Evolutionary conservation across 768 basidiomycete genomes (phyloP).

Genomic region (Russula griseocarnosa): DNA sequence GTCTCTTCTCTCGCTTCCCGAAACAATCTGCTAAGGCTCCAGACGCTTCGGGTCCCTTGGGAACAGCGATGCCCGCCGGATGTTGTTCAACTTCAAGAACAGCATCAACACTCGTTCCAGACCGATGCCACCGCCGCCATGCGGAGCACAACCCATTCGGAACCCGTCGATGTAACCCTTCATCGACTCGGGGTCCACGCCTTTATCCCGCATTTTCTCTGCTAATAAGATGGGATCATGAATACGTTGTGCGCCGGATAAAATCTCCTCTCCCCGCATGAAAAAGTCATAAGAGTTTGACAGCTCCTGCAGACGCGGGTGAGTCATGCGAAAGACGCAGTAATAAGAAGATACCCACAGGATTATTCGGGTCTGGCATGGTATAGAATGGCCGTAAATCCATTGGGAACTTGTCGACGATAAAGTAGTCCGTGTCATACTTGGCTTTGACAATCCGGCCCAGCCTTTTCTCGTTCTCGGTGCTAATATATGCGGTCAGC

Average conservation of each 20-base stretch:
- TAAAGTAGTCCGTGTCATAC: conserved; percentile 97
- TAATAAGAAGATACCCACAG: conserved; percentile 47
- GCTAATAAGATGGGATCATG: conserved; percentile 82
- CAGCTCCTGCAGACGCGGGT: conserved; percentile 52
- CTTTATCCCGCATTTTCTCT: conserved; percentile 81
- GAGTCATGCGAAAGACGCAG: background rate
- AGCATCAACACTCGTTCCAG: conserved; percentile 95
- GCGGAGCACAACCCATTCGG: conserved; percentile 90
- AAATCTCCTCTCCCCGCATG: conserved; percentile 98
- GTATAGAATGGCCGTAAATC: conserved; percentile 97
- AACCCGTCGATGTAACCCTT: conserved; percentile 91
- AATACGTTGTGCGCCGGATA: conserved; percentile 96
- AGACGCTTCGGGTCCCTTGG: conserved; percentile 95
- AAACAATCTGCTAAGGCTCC: conserved; percentile 54
- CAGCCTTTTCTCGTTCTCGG: conserved; percentile 91
- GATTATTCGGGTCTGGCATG: conserved; percentile 93
- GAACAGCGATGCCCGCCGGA: conserved; percentile 88
- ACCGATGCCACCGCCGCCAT: conserved; percentile 96
- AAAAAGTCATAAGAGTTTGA: conserved; percentile 99
- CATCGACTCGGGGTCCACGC: conserved; percentile 90
- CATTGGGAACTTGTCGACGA: conserved; percentile 98
- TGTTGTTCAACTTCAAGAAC: conserved; percentile 95
- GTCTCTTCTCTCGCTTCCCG: background rate
- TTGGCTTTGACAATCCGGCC: conserved; percentile 87
- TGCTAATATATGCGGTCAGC: conserved; percentile 47